Evolutionary conservation across 73 alveolate genomes (phyloP), one percentile per base, ranked within the genome.

Genomic region (Effrenium voratum): DNA sequence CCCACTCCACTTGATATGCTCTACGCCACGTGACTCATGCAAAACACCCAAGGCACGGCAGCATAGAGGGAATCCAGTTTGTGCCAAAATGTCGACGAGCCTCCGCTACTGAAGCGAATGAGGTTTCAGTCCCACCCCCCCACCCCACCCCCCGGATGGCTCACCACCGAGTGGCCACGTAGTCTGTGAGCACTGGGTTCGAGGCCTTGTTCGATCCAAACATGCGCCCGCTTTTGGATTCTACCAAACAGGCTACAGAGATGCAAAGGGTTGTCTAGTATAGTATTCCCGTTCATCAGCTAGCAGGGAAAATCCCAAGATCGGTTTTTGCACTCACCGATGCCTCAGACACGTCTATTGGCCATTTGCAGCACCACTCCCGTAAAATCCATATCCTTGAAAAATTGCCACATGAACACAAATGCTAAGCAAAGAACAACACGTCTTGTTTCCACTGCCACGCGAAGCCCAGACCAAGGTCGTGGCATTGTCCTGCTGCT

Each of bases 91-190:
- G n/a, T n/a, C n/a, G n/a, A n/a, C n/a, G n/a, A n/a, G n/a, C n/a
- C n/a, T n/a, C n/a, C n/a, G n/a, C n/a, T n/a, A n/a, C n/a, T n/a
- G n/a, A n/a, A n/a, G n/a, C n/a, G n/a, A n/a, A n/a, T n/a, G n/a
- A n/a, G n/a, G n/a, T n/a, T n/a, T n/a, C n/a, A n/a, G n/a, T n/a
- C n/a, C n/a, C n/a, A n/a, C n/a, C n/a, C n/a, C n/a, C n/a, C n/a
- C n/a, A n/a, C n/a, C n/a, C n/a, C n/a, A n/a, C n/a, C n/a, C n/a
- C n/a, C n/a, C n/a, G n/a, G n/a, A n/a, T 26, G 41, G 59, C 90
- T 63, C 80, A 60, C 99, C 99, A 93, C 59, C 99, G 84, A 41
- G 99, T 93, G 5, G 99, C 99, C 70, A 93, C 99, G 47, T 93
- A 93, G 72, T 93, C 99, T 16, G 98, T 93, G 55, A 93, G 98